Conservation (phyloP, 768 basidiomycete genomes). For the Termitomyces sp. region DNA sequence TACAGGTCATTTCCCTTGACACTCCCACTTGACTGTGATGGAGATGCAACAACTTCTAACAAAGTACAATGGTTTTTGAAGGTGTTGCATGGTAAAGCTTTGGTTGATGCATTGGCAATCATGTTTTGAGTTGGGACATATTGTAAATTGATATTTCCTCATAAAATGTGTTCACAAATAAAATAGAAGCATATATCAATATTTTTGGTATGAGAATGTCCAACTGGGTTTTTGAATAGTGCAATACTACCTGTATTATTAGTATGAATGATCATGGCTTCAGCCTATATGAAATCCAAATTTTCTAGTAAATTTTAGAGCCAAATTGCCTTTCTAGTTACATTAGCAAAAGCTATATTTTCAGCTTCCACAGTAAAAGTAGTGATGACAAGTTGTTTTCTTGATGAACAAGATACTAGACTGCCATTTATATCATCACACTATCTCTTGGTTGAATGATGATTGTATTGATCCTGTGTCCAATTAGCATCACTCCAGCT, state of each 20-base stretch:
- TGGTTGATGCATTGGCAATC: neutral
- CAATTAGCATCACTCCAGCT: too few relatives aligned
- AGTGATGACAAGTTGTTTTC: neutral
- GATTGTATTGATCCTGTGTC: too few relatives aligned
- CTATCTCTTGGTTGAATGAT: neutral
- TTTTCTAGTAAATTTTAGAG: neutral
- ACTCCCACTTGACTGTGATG: too few relatives aligned
- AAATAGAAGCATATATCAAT: neutral
- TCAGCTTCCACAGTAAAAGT: neutral
- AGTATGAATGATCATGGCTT: neutral
- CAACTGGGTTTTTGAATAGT: neutral
- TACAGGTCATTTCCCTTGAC: too few relatives aligned
- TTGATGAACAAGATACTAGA: neutral
- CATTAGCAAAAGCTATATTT: neutral
- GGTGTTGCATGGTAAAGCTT: too few relatives aligned
- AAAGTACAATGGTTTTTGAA: too few relatives aligned
- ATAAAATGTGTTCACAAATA: neutral
- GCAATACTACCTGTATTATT: neutral
- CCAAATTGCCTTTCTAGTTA: neutral
- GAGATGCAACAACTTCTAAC: too few relatives aligned
- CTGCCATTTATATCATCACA: neutral
- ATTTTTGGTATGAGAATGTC: neutral
- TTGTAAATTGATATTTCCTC: neutral
- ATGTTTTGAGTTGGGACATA: neutral
- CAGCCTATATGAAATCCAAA: neutral